phyloP scores from a whole-genome alignment of 129 eudicot genomes.

The Dittrichia graveolens region DNA sequence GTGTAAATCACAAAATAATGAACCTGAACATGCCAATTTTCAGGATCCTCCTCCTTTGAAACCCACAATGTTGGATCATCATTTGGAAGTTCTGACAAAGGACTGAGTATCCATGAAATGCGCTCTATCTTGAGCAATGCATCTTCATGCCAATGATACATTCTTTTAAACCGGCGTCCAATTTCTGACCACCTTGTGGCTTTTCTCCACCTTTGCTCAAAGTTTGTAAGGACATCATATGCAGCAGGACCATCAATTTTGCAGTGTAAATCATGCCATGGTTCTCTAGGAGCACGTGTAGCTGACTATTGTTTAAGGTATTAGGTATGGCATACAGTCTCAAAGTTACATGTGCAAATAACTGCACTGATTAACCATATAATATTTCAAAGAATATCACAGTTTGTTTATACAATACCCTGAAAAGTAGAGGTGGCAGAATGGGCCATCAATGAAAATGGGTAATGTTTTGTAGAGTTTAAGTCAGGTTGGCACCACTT shows the following conservation, averaged over 20 bases:
- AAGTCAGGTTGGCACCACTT: too few species aligned
- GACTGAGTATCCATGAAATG: conserved; percentile 67
- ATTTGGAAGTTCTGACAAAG: conserved; percentile 41
- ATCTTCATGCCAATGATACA: conserved; percentile 81
- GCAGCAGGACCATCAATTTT: conserved; percentile 91
- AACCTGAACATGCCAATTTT: conserved; percentile 91
- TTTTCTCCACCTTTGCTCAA: conserved; percentile 91
- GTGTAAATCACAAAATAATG: conserved; percentile 11
- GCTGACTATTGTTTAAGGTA: conserved; percentile 52
- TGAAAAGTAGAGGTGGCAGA: too few species aligned
- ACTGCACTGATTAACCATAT: too few species aligned
- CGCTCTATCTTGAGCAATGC: conserved; percentile 67
- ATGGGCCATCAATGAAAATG: neutral
- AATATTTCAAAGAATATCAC: too few species aligned
- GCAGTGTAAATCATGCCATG: conserved; percentile 93
- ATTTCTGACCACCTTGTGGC: conserved; percentile 71
- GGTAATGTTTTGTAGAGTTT: neutral
- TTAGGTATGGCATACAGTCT: conserved; percentile 4
- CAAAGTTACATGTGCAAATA: neutral
- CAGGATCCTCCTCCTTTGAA: conserved; percentile 58
- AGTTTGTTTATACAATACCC: too few species aligned
- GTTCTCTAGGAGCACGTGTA: conserved; percentile 69
- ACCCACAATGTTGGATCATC: conserved; percentile 53
- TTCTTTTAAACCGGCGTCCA: conserved; percentile 54
- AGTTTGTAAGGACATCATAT: conserved; percentile 76